phyloP scores from a whole-genome alignment of 2,329 filamentous ascomycete genomes.

The Elsinoe australis region DNA sequence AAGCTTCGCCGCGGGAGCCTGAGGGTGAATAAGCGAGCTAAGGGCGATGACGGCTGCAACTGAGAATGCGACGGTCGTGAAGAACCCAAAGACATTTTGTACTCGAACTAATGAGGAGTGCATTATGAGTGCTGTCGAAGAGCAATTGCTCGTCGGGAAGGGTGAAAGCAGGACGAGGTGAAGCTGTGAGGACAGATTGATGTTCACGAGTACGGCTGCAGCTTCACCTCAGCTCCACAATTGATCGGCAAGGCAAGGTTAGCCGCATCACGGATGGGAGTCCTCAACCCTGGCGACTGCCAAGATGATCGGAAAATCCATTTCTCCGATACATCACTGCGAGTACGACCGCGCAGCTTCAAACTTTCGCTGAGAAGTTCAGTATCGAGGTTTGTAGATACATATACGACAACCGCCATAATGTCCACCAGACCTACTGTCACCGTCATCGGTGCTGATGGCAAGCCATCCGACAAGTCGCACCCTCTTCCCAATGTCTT shows the following conservation, averaged over 20 bases:
- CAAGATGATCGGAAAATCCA: background rate
- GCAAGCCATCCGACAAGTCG: constrained; percentile 80
- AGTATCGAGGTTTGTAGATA: constrained; percentile 17
- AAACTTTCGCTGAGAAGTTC: constrained; percentile 1
- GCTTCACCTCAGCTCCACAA: background rate
- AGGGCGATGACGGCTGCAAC: constrained; percentile 73
- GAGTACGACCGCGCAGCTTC: constrained; percentile 2
- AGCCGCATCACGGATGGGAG: background rate
- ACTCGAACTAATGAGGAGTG: constrained; percentile 76
- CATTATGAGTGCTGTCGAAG: constrained; percentile 52
- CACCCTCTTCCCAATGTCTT: constrained; percentile 95
- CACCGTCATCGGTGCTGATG: constrained; percentile 94
- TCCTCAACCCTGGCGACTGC: background rate
- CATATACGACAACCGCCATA: constrained; percentile 34
- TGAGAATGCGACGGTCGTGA: constrained; percentile 84
- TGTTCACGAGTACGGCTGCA: constrained; percentile 8
- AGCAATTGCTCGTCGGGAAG: constrained; percentile 7
- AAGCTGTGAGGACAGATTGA: constrained; percentile 15
- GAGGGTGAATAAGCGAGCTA: constrained; percentile 64
- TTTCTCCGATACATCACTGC: constrained; percentile 5
- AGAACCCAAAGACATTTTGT: constrained; percentile 95
- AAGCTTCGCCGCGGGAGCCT: constrained; percentile 59
- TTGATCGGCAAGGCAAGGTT: background rate
- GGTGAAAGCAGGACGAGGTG: too few relatives aligned
- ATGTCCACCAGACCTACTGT: constrained; percentile 98